Conservation (phyloP, 352 stramenopile genomes). For the Phytophthora pisi region DNA sequence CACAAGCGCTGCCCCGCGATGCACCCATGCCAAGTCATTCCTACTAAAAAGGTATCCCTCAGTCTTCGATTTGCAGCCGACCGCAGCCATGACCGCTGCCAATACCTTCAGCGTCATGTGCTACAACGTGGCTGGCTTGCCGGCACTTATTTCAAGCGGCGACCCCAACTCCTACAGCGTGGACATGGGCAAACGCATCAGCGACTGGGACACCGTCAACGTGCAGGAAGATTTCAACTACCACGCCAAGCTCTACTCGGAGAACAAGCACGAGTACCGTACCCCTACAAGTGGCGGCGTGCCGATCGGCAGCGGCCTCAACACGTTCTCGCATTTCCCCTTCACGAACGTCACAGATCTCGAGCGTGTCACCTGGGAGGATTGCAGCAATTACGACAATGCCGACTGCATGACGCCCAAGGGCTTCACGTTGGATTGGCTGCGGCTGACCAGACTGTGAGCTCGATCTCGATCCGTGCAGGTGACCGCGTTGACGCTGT, state of each 20-base stretch:
- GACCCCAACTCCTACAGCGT: conserved; percentile 41
- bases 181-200: conserved; percentile 48
- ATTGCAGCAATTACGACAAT: conserved; percentile 47
- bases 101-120: conserved; percentile 2
- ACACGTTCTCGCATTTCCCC: conserved; percentile 44
- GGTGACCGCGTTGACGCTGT: conserved; percentile 38
- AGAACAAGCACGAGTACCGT: conserved; percentile 44
- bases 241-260: conserved; percentile 38
- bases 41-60: not conserved
- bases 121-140: conserved; percentile 48
- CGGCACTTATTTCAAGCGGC: conserved; percentile 48
- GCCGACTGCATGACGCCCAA: conserved; percentile 55
- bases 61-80: not conserved
- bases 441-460: conserved; percentile 24
- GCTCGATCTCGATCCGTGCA: conserved; percentile 37
- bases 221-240: conserved; percentile 48
- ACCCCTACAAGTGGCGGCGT: conserved; percentile 47
- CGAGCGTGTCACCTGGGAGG: conserved; percentile 47
- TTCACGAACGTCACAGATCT: conserved; percentile 45
- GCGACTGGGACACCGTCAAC: conserved; percentile 36
- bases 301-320: conserved; percentile 45
- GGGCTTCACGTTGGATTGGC: conserved; percentile 44
- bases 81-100: not conserved
- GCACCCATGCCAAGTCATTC: too few relatives aligned
- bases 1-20: too few relatives aligned